Base-by-base conservation (phyloP, 371 early-diverging fungal genomes). In the Haplosporangium sp. region DNA sequence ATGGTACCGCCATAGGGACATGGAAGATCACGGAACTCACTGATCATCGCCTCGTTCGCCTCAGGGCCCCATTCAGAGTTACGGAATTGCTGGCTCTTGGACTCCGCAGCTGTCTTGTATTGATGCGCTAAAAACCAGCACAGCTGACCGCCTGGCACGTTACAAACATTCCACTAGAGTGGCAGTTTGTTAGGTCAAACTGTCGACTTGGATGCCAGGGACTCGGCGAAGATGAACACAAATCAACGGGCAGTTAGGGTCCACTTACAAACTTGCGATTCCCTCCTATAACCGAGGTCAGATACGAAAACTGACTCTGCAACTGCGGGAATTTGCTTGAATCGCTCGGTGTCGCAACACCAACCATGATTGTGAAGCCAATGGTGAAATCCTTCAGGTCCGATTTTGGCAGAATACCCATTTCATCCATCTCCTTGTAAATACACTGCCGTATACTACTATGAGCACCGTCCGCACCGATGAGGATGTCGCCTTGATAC, bases 41-140 rank as follows among this genome's bases (percentile, higher is more conserved):
- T 51, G 40, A 67, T 59, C 67, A 61, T 68, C 46, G 52, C 40
- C n/a, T 62, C 68, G 18, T 60, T 64, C 5, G 65, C 51, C 37
- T 74, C 62, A 0, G 74, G 65, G 13, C 69, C 67, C 74, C 74
- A 74, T 20, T 74, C 74, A 23, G 74, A 58, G 41, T 60, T 60
- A 1, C 57, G 61, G 51, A 64, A 74, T 36, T 50, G 52, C 21
- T 64, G 56, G 16, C 45, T 38, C 37, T 38, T 53, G 55, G 51
- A 59, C 41, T 61, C 47, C 0, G 21, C 37, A n/a, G 11, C 6
- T 10, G 47, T 41, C 13, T 48, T 20, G 12, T 68, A 45, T 29
- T 74, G 74, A 12, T n/a, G 23, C 2, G 54, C 47, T 12, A 67
- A 16, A 5, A 21, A 29, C 74, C 74, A 74, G 53, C 68, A 56